Percentiles rank a stretch among this genome's conserved stretches.
Conservation (phyloP, 257 asterid species). For the Capsicum chinense region DNA sequence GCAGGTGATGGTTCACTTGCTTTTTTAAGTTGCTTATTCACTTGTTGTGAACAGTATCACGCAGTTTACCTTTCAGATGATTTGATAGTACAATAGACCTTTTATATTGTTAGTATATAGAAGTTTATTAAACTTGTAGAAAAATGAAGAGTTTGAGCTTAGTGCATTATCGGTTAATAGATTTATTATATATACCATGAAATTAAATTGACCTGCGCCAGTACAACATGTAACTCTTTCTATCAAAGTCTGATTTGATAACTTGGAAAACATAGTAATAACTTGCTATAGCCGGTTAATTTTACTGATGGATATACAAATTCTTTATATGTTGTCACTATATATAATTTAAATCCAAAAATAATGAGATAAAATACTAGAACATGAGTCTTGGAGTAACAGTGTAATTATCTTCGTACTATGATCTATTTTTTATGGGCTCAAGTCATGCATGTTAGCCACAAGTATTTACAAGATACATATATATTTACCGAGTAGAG, state of each 20-base stretch:
- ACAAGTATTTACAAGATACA: background rate
- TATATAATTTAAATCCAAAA: background rate
- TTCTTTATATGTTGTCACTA: background rate
- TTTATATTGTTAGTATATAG: background rate
- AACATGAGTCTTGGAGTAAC: background rate
- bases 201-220: background rate
- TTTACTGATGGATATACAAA: background rate
- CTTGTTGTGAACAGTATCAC: background rate
- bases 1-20: background rate
- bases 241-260: background rate
- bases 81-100: background rate
- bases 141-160: background rate
- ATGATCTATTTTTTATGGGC: background rate
- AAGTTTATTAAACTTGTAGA: background rate
- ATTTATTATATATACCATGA: background rate
- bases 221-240: too few relatives aligned
- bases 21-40: background rate
- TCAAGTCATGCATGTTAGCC: background rate
- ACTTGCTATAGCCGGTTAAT: background rate
- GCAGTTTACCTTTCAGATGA: background rate
- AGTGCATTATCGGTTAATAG: background rate
- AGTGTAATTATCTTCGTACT: background rate
- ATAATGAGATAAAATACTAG: background rate
- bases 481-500: background rate
- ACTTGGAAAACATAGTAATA: too few relatives aligned